Percentiles rank a stretch among this genome's conserved stretches.
Conservation (phyloP, 2,329 filamentous ascomycete species). For the Fusarium irregulare region DNA sequence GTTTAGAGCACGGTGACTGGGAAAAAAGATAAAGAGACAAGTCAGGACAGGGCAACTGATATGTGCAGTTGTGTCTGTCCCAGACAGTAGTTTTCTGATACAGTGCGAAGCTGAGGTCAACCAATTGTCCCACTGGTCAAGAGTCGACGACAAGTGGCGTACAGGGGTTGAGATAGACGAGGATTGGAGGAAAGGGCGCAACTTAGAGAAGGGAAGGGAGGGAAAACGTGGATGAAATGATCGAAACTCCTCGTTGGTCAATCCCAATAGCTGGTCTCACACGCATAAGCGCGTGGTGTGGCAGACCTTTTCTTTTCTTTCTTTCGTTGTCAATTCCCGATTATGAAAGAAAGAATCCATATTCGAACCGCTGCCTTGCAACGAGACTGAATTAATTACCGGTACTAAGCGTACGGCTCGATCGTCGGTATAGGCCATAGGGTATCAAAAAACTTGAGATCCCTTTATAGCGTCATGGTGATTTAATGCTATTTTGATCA, state of each 20-base stretch:
- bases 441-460: background rate
- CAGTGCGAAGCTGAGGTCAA: background rate
- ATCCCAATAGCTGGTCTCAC: slow-evolving; percentile 33
- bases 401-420: slow-evolving; percentile 20
- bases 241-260: slow-evolving; percentile 29
- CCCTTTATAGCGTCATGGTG: slow-evolving; percentile 37
- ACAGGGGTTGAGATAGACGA: slow-evolving; percentile 37
- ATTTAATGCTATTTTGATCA: slow-evolving; percentile 30
- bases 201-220: slow-evolving; percentile 37
- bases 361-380: background rate
- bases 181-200: slow-evolving; percentile 15
- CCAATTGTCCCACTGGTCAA: slow-evolving; percentile 28
- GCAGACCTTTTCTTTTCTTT: slow-evolving; percentile 23
- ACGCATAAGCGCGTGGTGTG: slow-evolving; percentile 35
- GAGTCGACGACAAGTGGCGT: slow-evolving; percentile 35
- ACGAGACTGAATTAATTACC: slow-evolving; percentile 5
- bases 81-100: background rate
- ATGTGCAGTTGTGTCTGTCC: slow-evolving; percentile 1
- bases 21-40: background rate
- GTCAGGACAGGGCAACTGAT: slow-evolving; percentile 2
- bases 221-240: slow-evolving; percentile 45
- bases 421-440: background rate
- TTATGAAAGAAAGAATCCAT: background rate
- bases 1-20: slow-evolving; percentile 41
- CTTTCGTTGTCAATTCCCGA: slow-evolving; percentile 17